phyloP scores from a whole-genome alignment of 1,284 basidiomycete species.

The Trametes pubescens region DNA sequence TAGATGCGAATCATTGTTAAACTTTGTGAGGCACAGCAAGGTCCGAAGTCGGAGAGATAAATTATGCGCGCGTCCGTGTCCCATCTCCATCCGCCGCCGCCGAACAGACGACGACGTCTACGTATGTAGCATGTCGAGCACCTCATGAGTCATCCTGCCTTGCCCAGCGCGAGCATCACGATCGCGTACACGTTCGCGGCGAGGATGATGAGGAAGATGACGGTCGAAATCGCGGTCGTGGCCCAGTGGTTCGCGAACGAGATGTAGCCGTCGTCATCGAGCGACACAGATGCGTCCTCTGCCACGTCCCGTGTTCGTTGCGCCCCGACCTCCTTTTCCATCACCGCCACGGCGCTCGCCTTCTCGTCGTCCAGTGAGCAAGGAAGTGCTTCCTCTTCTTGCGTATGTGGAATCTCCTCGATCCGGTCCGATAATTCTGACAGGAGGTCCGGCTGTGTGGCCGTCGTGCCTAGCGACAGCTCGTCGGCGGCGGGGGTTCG shows the following conservation, averaged over 20 bases:
- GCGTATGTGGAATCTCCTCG: slow-evolving; percentile 11
- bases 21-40: background rate
- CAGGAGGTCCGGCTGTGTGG: slow-evolving; percentile 10
- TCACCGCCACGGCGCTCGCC: slow-evolving; percentile 12
- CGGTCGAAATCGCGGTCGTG: slow-evolving; percentile 58
- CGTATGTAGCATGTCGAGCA: background rate
- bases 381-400: background rate
- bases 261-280: slow-evolving; percentile 46
- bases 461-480: slow-evolving; percentile 4
- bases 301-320: slow-evolving; percentile 24
- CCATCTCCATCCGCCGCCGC: background rate
- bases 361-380: slow-evolving; percentile 22
- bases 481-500: background rate
- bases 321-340: slow-evolving; percentile 27
- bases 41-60: background rate
- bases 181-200: slow-evolving; percentile 76
- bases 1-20: no score
- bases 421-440: slow-evolving; percentile 14
- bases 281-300: slow-evolving; percentile 20
- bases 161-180: slow-evolving; percentile 53
- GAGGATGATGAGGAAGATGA: slow-evolving; percentile 69
- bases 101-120: no score
- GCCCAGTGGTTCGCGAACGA: slow-evolving; percentile 71
- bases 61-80: background rate
- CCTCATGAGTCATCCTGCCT: slow-evolving; percentile 3